Evolutionary conservation across 108 stramenopile species (phyloP), one percentile per base, ranked within the genome.

Genomic region (Skeletonema potamos): DNA sequence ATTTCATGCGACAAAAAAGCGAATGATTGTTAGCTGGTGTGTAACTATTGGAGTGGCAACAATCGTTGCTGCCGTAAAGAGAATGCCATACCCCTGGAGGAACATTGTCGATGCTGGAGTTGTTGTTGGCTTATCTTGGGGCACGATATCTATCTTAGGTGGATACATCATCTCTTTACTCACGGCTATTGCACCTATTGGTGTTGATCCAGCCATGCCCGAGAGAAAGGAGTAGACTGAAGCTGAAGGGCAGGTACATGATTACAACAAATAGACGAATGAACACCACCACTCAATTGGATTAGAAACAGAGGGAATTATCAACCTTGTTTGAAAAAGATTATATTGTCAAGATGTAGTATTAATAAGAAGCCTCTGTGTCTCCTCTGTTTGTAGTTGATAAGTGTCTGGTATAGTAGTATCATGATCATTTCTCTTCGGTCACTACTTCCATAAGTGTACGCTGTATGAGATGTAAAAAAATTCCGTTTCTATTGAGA

Each of bases 81-180:
- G 76, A 55, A 70, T 98, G 54, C 86, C 95, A 6, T 95, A 92
- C 60, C 94, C 95, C 2, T 96, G 89, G 82, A 82, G 96, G 66
- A 89, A 93, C 64, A 95, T 98, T 70, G 84, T 98, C 13, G 98
- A 98, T 85, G 96, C 91, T 12, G 98, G 98, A 39, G 98, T 97
- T 9, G 96, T 98, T 7, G 88, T 85, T 18, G 98, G 98, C 24
- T 79, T 98, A 58, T 84, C 95, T 0, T 91, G 86, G 77, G 98
- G 97, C 15, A 66, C 85, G 18, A 51, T 93, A 20, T 89, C 87
- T 22, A 96, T 98, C 54, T 36, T 92, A 46, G 61, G 69, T 44
- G 67, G 84, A 22, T 96, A 87, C 68, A 58, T 87, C 32, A 83
- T 85, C 62, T 77, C 94, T 36, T 72, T 91, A 57, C 58, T 89